phyloP scores from a whole-genome alignment of 192 early-diverging fungal species.

The Tieghemiomyces parasiticus region DNA sequence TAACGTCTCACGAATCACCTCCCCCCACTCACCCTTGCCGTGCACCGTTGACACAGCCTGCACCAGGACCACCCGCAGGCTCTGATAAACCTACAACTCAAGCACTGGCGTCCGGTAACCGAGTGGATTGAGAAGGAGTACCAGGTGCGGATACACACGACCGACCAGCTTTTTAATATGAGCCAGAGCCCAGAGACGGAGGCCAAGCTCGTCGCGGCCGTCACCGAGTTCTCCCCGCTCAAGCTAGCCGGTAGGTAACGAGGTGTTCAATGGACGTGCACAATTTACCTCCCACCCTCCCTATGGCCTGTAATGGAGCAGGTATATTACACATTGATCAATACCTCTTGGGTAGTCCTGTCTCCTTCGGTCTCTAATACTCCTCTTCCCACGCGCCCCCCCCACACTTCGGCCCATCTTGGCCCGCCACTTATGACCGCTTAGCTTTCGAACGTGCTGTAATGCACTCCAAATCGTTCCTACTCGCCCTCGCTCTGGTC shows the following conservation, averaged over 20 bases:
- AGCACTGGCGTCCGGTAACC: conserved; percentile 68
- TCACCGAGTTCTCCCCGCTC: conserved; percentile 44
- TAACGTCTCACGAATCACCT: no score
- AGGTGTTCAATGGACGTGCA: neutral
- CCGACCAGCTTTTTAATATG: conserved; percentile 49
- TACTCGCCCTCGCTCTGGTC: conserved; percentile 81
- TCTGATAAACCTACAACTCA: conserved; percentile 63
- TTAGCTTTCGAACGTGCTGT: conserved; percentile 80
- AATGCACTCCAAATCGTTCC: conserved; percentile 75
- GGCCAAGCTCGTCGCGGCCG: conserved; percentile 31
- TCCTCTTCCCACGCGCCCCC: no score
- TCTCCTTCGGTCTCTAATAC: no score
- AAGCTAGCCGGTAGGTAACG: conserved; percentile 49
- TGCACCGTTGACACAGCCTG: no score
- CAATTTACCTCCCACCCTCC: neutral
- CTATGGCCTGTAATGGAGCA: conserved; percentile 6
- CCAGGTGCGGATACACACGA: conserved; percentile 51
- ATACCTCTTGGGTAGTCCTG: no score
- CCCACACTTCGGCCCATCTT: no score
- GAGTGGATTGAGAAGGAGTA: conserved; percentile 54
- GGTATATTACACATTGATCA: no score
- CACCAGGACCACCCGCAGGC: conserved; percentile 63
- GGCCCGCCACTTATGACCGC: no score
- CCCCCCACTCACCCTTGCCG: no score
- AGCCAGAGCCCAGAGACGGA: conserved; percentile 48